Evolutionary conservation across 305 asterid species (phyloP).

Genomic region (Rubia peregrina): DNA sequence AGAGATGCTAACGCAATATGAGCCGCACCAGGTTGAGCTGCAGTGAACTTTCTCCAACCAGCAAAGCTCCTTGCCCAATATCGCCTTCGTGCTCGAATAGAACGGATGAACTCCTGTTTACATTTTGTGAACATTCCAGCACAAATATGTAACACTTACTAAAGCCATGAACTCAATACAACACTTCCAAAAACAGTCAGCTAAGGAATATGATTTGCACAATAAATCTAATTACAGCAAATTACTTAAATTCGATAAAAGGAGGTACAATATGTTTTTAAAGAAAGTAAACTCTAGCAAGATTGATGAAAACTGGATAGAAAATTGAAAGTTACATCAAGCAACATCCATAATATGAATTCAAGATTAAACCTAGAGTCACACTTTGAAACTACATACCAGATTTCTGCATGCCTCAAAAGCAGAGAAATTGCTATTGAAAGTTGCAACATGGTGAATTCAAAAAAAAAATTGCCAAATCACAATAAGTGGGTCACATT

Average conservation of each 20-base stretch:
- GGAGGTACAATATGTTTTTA: not conserved
- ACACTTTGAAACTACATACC: not conserved
- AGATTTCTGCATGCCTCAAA: not conserved
- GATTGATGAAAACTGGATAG: not conserved
- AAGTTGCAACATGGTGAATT: not conserved
- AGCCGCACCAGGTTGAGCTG: constrained; percentile 83
- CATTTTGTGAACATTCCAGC: constrained; percentile 14
- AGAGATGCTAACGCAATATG: constrained; percentile 85
- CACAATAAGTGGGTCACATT: not conserved
- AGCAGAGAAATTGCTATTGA: too few relatives aligned
- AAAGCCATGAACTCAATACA: not conserved
- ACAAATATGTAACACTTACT: not conserved
- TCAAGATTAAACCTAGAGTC: not conserved
- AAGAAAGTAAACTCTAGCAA: not conserved
- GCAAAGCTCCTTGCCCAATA: constrained; percentile 99
- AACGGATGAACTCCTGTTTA: constrained; percentile 67
- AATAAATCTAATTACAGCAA: not conserved
- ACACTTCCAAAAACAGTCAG: not conserved
- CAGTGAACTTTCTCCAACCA: constrained; percentile 89
- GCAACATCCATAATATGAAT: not conserved
- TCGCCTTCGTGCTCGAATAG: constrained; percentile 64
- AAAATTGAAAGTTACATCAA: not conserved
- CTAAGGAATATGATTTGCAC: not conserved
- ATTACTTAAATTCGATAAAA: not conserved
- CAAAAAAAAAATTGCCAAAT: not conserved